These are phyloP conservation scores for Warburgia ugandensis DNA, from an alignment of 164 flowering plant genomes.

Conservation along the genomic window DNA sequence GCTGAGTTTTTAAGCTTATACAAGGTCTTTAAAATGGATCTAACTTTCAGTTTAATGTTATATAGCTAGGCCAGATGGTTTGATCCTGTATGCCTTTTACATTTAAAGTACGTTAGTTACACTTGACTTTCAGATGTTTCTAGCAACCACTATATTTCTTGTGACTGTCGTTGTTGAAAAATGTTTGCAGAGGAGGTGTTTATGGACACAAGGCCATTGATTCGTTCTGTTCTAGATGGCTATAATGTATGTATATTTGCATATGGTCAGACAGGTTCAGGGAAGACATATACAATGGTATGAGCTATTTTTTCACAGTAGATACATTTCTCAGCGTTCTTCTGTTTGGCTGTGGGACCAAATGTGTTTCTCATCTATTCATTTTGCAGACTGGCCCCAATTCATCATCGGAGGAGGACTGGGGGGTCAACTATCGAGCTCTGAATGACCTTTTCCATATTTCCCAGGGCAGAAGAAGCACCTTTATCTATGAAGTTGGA, in stretches of 20 bases:
- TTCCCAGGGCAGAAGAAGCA: slow-evolving; percentile 51
- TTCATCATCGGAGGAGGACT: slow-evolving; percentile 48
- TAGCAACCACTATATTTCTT: background rate
- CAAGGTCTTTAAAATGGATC: no score
- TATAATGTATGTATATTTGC: slow-evolving; percentile 96
- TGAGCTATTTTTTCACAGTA: background rate
- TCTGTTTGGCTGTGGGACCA: background rate
- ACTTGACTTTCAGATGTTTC: background rate
- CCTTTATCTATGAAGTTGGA: slow-evolving; percentile 53
- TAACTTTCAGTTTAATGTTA: no score
- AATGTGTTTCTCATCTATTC: background rate
- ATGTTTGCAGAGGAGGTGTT: slow-evolving; percentile 72
- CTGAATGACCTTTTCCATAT: slow-evolving; percentile 72
- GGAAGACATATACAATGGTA: slow-evolving; percentile 96
- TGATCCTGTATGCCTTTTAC: no score
- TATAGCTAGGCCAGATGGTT: no score
- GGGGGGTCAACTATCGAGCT: slow-evolving; percentile 86
- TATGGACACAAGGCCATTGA: slow-evolving; percentile 79
- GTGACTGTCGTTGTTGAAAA: slow-evolving; percentile 4
- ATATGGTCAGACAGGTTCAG: slow-evolving; percentile 98
- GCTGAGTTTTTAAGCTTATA: no score
- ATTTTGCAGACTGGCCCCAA: slow-evolving; percentile 63
- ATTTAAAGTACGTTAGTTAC: no score
- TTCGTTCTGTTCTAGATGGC: slow-evolving; percentile 91
- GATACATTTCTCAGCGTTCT: background rate